These are phyloP conservation scores for Blastobotrys illinoisensis DNA, from an alignment of 1,139 yeast species.

Conservation along the genomic window DNA sequence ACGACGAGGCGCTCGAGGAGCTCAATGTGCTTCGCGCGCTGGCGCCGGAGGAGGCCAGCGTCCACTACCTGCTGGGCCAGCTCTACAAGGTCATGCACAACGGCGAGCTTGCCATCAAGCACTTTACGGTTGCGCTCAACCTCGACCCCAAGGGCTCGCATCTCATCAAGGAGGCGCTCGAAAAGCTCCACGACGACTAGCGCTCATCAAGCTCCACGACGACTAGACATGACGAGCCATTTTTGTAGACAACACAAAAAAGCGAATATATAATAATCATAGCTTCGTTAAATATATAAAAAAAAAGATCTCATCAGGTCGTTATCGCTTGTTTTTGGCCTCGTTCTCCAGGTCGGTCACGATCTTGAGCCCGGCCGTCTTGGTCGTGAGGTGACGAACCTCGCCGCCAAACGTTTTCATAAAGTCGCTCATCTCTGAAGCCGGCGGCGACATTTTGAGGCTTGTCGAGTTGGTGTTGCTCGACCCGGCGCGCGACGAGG, in stretches of 20 bases:
- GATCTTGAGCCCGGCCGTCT: slow-evolving; percentile 26
- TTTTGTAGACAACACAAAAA: neutral
- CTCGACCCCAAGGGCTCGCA: slow-evolving; percentile 93
- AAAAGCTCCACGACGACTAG: neutral
- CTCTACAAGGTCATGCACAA: slow-evolving; percentile 73
- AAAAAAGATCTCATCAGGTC: slow-evolving; percentile 1
- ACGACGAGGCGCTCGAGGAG: slow-evolving; percentile 63
- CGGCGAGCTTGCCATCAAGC: slow-evolving; percentile 72
- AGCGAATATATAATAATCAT: slow-evolving; percentile 2
- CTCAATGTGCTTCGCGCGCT: slow-evolving; percentile 65
- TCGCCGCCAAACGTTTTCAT: slow-evolving; percentile 8
- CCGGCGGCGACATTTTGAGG: slow-evolving; percentile 6
- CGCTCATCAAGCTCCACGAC: neutral
- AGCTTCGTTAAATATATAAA: slow-evolving; percentile 2
- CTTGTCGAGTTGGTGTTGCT: slow-evolving; percentile 20
- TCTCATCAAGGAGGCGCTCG: slow-evolving; percentile 79
- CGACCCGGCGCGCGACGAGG: slow-evolving; percentile 26
- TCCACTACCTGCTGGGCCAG: slow-evolving; percentile 84
- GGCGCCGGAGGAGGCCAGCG: slow-evolving; percentile 94
- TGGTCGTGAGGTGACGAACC: slow-evolving; percentile 23
- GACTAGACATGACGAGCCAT: too few species aligned
- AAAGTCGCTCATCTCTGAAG: neutral
- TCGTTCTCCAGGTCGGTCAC: slow-evolving; percentile 23
- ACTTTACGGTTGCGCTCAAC: slow-evolving; percentile 83
- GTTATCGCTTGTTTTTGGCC: neutral